Evolutionary conservation across 1,284 basidiomycete genomes (phyloP).

Genomic region (Malassezia caprae): DNA sequence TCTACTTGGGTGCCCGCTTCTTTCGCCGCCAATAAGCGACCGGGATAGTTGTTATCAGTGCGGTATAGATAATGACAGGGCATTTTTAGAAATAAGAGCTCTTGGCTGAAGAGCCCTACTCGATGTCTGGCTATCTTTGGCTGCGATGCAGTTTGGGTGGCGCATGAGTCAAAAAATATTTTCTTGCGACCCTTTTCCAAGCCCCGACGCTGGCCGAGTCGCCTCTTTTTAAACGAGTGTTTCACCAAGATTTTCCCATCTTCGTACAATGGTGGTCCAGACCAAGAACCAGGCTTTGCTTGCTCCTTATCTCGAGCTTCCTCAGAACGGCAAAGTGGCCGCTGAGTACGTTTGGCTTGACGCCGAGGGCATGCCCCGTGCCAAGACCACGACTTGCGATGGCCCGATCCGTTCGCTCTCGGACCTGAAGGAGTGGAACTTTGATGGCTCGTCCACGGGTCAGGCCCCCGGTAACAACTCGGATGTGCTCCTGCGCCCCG

Average conservation of each 20-base stretch:
- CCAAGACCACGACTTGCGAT: conserved; percentile 57
- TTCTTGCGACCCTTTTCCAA: neutral
- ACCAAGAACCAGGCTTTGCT: conserved; percentile 7
- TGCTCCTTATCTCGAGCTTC: conserved; percentile 27
- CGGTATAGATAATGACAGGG: neutral
- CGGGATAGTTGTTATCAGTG: neutral
- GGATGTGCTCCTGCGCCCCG: conserved; percentile 94
- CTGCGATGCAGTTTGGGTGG: neutral
- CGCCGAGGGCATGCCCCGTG: conserved; percentile 51
- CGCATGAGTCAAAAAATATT: neutral
- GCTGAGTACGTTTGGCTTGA: conserved; percentile 49
- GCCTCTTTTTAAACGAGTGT: neutral
- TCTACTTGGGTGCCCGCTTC: neutral
- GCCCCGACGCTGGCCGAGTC: neutral
- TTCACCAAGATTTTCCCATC: neutral
- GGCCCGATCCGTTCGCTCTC: conserved; percentile 61
- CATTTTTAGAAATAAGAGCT: neutral
- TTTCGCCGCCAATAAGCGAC: neutral
- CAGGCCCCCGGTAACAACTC: conserved; percentile 69
- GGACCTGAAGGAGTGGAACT: conserved; percentile 92
- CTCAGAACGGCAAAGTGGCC: conserved; percentile 29
- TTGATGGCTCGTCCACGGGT: conserved; percentile 69
- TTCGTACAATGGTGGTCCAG: conserved; percentile 1
- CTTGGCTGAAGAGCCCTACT: neutral
- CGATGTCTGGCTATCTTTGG: neutral